These are phyloP conservation scores for Podospora tetraspora DNA, from an alignment of 495 filamentous ascomycete species.

Conservation along the genomic window DNA sequence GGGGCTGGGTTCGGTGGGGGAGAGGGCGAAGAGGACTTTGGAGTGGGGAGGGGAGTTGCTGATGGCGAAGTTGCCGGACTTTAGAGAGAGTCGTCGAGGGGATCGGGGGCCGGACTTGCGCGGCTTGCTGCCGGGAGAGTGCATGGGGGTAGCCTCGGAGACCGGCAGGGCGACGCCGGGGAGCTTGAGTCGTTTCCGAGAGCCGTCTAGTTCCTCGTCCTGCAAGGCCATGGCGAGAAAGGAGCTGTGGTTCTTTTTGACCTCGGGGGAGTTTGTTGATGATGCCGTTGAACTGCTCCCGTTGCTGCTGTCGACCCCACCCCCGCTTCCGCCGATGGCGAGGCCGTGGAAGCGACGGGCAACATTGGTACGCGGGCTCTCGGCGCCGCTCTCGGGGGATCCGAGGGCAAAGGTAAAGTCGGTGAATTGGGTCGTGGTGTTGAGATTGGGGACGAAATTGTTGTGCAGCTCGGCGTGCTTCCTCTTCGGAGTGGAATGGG, in stretches of 20 bases:
- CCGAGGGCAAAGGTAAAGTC: conserved; percentile 37
- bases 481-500: conserved; percentile 43
- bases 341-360: conserved; percentile 60
- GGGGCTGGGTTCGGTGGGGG: conserved; percentile 11
- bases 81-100: background rate
- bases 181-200: conserved; percentile 38
- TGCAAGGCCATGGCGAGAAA: conserved; percentile 17
- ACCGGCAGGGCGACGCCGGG: conserved; percentile 21
- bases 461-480: conserved; percentile 36
- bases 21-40: conserved; percentile 12
- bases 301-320: conserved; percentile 31
- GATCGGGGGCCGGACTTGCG: background rate
- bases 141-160: conserved; percentile 10
- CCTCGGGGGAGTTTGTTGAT: conserved; percentile 12
- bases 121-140: background rate
- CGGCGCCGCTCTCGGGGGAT: conserved; percentile 31
- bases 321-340: conserved; percentile 48
- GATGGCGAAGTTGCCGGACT: background rate
- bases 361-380: conserved; percentile 59
- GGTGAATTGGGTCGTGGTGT: conserved; percentile 24
- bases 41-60: background rate
- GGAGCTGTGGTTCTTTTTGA: conserved; percentile 11
- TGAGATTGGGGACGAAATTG: conserved; percentile 19
- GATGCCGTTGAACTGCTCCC: conserved; percentile 26
- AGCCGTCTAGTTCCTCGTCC: conserved; percentile 22